Percentiles rank a stretch among this genome's conserved stretches.
phyloP scores from a whole-genome alignment of 768 basidiomycete genomes.

The Clavaria fumosa region DNA sequence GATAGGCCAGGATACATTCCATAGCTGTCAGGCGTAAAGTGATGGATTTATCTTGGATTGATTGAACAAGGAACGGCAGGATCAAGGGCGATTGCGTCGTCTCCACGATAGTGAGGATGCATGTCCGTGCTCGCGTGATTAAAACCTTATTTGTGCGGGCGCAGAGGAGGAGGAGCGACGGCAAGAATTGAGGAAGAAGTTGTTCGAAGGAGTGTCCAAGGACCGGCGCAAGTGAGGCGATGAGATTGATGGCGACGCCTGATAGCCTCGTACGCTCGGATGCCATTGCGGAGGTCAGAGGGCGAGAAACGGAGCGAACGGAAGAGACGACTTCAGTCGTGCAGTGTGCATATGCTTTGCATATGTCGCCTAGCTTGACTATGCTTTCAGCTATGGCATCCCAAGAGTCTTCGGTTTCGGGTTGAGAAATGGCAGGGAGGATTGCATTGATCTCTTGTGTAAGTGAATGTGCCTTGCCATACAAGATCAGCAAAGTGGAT shows the following conservation, averaged over 20 bases:
- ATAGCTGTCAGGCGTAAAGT: conserved; percentile 48
- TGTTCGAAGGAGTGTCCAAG: conserved; percentile 52
- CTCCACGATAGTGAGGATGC: conserved; percentile 47
- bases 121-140: conserved; percentile 44
- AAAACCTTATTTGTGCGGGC: conserved; percentile 70
- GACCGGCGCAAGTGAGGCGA: conserved; percentile 35
- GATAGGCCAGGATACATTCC: conserved; percentile 46
- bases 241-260: conserved; percentile 45
- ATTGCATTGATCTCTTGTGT: conserved; percentile 27
- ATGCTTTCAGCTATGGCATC: conserved; percentile 44
- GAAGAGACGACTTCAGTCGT: conserved; percentile 33
- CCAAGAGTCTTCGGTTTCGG: conserved; percentile 74
- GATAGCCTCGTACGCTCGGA: conserved; percentile 68
- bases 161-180: conserved; percentile 50
- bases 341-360: conserved; percentile 35
- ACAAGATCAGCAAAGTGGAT: too few species aligned
- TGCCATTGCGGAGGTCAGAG: conserved; percentile 41
- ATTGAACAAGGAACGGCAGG: conserved; percentile 42
- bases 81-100: conserved; percentile 51
- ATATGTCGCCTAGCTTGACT: conserved; percentile 29
- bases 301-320: conserved; percentile 36
- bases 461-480: too few species aligned
- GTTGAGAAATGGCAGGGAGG: conserved; percentile 24
- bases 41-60: conserved; percentile 52
- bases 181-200: conserved; percentile 50